Percentiles rank a stretch among this genome's conserved stretches.
These are phyloP conservation scores for Cicer cuneatum DNA, from an alignment of 306 rosid species.

Conservation along the genomic window DNA sequence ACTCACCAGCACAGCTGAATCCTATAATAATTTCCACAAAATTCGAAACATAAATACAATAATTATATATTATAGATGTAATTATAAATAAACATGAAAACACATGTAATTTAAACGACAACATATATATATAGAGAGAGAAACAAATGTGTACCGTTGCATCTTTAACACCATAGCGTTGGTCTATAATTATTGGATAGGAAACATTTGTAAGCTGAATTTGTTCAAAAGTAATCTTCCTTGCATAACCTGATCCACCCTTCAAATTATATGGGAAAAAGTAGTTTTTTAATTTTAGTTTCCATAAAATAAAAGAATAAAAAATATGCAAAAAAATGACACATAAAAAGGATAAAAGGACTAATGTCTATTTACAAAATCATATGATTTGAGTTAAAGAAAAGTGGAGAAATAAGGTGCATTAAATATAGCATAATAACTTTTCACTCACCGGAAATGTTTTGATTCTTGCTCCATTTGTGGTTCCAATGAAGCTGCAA, in stretches of 20 bases:
- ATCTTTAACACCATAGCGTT: background rate
- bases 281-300: no score
- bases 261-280: background rate
- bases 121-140: background rate
- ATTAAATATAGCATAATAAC: no score
- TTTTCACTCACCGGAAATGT: constrained; percentile 41
- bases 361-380: background rate
- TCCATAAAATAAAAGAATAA: no score
- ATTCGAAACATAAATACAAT: background rate
- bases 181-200: constrained; percentile 51
- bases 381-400: no score
- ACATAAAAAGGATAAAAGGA: background rate
- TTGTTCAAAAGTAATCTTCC: constrained; percentile 47
- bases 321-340: no score
- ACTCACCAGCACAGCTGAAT: constrained; percentile 25
- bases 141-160: constrained; percentile 5
- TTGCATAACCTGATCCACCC: constrained; percentile 62
- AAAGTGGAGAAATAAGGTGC: background rate
- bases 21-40: background rate
- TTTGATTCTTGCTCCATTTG: constrained; percentile 60
- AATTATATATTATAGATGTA: background rate
- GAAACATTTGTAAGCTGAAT: background rate
- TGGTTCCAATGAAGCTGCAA: constrained; percentile 41
- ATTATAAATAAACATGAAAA: background rate
- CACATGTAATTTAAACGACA: background rate